Evolutionary conservation across 257 asterid genomes (phyloP).

Genomic region (Paraleonurus japonicus): DNA sequence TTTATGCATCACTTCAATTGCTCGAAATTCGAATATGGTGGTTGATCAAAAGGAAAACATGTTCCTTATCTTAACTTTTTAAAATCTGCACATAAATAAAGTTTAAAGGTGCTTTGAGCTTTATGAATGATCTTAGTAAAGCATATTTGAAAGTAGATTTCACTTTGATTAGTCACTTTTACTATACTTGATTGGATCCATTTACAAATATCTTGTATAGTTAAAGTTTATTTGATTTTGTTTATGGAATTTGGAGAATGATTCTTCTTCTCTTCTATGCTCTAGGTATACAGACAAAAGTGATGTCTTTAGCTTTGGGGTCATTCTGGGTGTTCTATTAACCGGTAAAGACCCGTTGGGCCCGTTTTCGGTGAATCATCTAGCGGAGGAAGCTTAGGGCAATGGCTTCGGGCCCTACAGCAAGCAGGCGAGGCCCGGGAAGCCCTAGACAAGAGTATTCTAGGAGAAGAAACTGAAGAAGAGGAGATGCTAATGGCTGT

Average conservation of each 20-base stretch:
- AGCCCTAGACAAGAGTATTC: constrained; percentile 75
- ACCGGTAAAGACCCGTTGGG: constrained; percentile 80
- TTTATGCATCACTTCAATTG: constrained; percentile 5
- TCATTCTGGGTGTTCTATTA: constrained; percentile 66
- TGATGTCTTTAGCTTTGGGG: constrained; percentile 91
- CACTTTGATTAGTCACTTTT: background rate
- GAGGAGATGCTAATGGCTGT: constrained; percentile 94
- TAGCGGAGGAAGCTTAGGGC: constrained; percentile 70
- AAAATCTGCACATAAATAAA: constrained; percentile 9
- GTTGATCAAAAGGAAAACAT: background rate
- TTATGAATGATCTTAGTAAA: constrained; percentile 25
- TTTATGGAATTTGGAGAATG: constrained; percentile 9
- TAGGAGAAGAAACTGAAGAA: constrained; percentile 79
- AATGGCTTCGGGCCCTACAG: constrained; percentile 77
- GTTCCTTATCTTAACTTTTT: constrained; percentile 3
- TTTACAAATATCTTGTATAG: background rate
- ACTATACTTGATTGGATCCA: background rate
- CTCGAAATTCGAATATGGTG: constrained; percentile 14
- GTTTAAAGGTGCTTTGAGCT: constrained; percentile 26
- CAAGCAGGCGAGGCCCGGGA: constrained; percentile 81
- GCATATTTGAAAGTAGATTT: constrained; percentile 12
- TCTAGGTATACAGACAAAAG: constrained; percentile 85
- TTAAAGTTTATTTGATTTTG: background rate
- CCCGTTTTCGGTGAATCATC: constrained; percentile 56
- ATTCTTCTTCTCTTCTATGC: background rate